These are phyloP conservation scores for Alloteropsis semialata DNA, from an alignment of 176 grass and related monocot species.

Conservation along the genomic window DNA sequence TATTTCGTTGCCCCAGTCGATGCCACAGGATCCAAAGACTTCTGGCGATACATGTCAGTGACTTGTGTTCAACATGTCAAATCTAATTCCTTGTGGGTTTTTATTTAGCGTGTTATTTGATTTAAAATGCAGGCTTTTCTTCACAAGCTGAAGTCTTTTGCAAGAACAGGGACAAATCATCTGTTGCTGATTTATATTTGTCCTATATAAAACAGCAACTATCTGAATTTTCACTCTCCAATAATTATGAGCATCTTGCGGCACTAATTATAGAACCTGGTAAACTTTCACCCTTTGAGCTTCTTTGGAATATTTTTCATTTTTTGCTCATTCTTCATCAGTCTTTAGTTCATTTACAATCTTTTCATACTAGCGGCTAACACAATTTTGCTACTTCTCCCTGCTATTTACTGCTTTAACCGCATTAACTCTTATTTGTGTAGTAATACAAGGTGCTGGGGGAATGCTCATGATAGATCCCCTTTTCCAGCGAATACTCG, in stretches of 20 bases:
- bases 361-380: background rate
- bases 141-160: constrained; percentile 64
- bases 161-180: constrained; percentile 54
- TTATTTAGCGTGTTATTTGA: constrained; percentile 27
- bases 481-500: constrained; percentile 84
- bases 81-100: constrained; percentile 1
- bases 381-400: background rate
- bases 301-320: background rate
- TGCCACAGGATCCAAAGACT: constrained; percentile 38
- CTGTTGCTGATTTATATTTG: constrained; percentile 47
- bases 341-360: background rate
- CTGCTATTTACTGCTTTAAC: background rate
- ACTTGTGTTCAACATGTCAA: constrained; percentile 34
- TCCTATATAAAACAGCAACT: constrained; percentile 68
- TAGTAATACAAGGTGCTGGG: constrained; percentile 90
- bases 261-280: constrained; percentile 93
- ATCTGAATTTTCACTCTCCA: constrained; percentile 42
- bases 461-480: constrained; percentile 94
- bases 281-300: constrained; percentile 25
- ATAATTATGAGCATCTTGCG: constrained; percentile 46
- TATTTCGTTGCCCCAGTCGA: constrained; percentile 62
- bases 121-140: constrained; percentile 61
- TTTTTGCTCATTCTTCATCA: background rate
- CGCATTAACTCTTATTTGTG: constrained; percentile 11
- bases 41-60: constrained; percentile 53